Evolutionary conservation across 2,329 filamentous ascomycete genomes (phyloP).

Genomic region (Pseudogymnoascus sp.): DNA sequence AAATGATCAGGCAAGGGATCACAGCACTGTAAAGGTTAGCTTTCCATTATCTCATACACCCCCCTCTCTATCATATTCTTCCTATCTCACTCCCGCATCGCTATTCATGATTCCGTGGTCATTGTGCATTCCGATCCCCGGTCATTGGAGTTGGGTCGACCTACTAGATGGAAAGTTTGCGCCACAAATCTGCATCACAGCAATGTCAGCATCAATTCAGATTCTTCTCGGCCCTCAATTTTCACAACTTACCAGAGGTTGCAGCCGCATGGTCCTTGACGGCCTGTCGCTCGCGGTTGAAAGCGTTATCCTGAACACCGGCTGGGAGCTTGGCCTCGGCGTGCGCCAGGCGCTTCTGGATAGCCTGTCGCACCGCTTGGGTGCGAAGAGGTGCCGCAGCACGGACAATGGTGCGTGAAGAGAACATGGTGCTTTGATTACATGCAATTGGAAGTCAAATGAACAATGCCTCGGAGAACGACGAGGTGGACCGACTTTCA

Average conservation of each 20-base stretch:
- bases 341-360: slow-evolving; percentile 67
- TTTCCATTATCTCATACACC: not conserved
- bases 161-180: slow-evolving; percentile 94
- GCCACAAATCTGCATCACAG: slow-evolving; percentile 68
- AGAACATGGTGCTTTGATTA: slow-evolving; percentile 47
- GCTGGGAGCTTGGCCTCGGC: slow-evolving; percentile 35
- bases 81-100: not conserved
- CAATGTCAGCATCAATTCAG: slow-evolving; percentile 29
- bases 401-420: slow-evolving; percentile 55
- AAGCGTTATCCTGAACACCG: slow-evolving; percentile 72
- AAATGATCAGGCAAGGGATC: slow-evolving; percentile 64
- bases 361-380: slow-evolving; percentile 44
- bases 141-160: slow-evolving; percentile 30
- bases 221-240: not conserved
- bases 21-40: slow-evolving; percentile 51
- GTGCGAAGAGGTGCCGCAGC: slow-evolving; percentile 50
- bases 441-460: slow-evolving; percentile 7
- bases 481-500: slow-evolving; percentile 7
- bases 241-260: slow-evolving; percentile 63
- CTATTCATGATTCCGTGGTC: not conserved
- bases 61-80: not conserved
- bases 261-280: slow-evolving; percentile 83
- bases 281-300: slow-evolving; percentile 83
- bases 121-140: slow-evolving; percentile 7
- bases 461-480: not conserved